Evolutionary conservation across 345 rosid species (phyloP).

Genomic region (Euphorbia lathyris): DNA sequence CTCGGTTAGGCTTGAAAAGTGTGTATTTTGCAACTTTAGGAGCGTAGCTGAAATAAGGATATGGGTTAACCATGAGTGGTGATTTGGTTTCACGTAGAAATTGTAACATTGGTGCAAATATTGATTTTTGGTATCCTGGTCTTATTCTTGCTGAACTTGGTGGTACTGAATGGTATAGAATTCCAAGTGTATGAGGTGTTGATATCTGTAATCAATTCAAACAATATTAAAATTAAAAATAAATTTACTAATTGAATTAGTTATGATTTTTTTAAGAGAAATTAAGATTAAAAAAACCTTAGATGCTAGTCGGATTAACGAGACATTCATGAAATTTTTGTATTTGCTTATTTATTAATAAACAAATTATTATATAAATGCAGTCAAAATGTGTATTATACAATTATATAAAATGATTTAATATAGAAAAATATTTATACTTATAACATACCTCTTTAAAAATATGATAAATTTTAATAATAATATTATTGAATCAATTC

Average conservation of each 20-base stretch:
- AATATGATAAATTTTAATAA: too few species aligned
- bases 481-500: too few species aligned
- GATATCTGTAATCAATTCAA: constrained; percentile 48
- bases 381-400: too few species aligned
- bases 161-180: constrained; percentile 29
- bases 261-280: too few species aligned
- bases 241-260: background rate
- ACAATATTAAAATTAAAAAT: background rate
- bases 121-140: constrained; percentile 34
- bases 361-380: too few species aligned
- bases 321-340: too few species aligned
- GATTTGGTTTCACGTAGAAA: constrained; percentile 68
- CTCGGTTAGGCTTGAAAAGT: constrained; percentile 51
- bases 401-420: too few species aligned
- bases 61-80: constrained; percentile 74
- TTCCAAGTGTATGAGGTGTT: constrained; percentile 63
- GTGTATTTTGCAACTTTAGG: constrained; percentile 36
- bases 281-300: too few species aligned
- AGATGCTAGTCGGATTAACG: too few species aligned
- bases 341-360: too few species aligned
- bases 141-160: constrained; percentile 67
- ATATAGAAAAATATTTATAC: too few species aligned
- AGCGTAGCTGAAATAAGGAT: constrained; percentile 65
- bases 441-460: too few species aligned
- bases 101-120: constrained; percentile 62